Conservation (phyloP, 257 asterid species). For the Solanum neorickii region DNA sequence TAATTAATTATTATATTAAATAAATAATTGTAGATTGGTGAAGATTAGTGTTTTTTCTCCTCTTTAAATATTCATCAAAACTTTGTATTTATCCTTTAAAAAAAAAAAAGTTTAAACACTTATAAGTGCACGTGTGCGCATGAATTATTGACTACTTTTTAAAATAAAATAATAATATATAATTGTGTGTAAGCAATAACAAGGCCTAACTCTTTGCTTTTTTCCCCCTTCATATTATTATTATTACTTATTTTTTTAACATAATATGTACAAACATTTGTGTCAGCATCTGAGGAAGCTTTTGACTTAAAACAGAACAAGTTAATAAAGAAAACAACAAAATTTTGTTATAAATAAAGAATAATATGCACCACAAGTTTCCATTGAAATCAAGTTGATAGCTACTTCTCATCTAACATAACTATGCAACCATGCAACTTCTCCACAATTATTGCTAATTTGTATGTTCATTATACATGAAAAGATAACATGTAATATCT, state of each 20-base stretch:
- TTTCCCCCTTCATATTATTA: not conserved
- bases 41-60: not conserved
- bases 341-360: not conserved
- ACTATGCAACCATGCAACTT: constrained; percentile 2
- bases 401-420: not conserved
- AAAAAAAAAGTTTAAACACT: not conserved
- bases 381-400: not conserved
- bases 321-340: not conserved
- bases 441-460: constrained; percentile 1
- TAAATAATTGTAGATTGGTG: not conserved
- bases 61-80: not conserved
- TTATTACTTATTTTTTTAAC: constrained; percentile 1
- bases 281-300: constrained; percentile 14
- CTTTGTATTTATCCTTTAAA: not conserved
- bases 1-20: not conserved
- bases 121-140: constrained; percentile 19
- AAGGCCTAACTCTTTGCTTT: constrained; percentile 1
- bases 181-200: constrained; percentile 3
- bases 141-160: constrained; percentile 10
- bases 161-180: not conserved
- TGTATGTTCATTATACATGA: not conserved
- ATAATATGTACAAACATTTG: constrained; percentile 15
- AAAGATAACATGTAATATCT: not conserved
- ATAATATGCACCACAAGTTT: not conserved
- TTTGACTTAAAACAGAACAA: constrained; percentile 12